Evolutionary conservation across 192 early-diverging fungal genomes (phyloP).

Genomic region (Umbelopsis isabellina): DNA sequence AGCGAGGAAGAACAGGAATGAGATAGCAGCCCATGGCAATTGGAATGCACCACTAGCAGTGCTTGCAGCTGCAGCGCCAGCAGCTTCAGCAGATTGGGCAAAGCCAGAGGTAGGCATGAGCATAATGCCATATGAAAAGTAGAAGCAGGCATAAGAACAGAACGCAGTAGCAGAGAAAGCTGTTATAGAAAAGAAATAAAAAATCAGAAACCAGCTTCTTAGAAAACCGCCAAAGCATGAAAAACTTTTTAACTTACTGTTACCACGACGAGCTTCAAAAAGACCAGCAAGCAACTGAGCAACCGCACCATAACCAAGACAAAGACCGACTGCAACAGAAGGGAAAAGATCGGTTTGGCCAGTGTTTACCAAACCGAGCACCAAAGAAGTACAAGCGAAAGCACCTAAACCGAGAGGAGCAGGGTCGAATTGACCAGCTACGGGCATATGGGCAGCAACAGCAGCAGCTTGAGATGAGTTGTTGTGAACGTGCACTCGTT

Average conservation of each 20-base stretch:
- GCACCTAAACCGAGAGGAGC: slow-evolving; percentile 31
- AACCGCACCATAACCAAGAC: slow-evolving; percentile 25
- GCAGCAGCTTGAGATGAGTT: background rate
- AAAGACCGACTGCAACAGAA: slow-evolving; percentile 31
- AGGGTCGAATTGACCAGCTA: background rate
- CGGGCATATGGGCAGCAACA: background rate
- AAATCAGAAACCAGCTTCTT: background rate
- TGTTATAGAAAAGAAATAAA: background rate
- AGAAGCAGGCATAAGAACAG: slow-evolving; percentile 30
- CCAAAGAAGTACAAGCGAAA: slow-evolving; percentile 30
- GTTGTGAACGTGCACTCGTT: slow-evolving; percentile 1
- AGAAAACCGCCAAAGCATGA: no score
- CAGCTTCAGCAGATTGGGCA: background rate
- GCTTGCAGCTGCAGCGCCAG: slow-evolving; percentile 6
- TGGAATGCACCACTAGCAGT: slow-evolving; percentile 18
- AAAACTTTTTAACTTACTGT: slow-evolving; percentile 3
- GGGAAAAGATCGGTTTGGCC: slow-evolving; percentile 18
- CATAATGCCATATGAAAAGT: slow-evolving; percentile 34
- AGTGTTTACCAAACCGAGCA: slow-evolving; percentile 31
- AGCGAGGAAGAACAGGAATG: slow-evolving; percentile 32
- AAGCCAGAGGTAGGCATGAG: slow-evolving; percentile 28
- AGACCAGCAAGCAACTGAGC: slow-evolving; percentile 30
- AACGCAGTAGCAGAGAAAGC: slow-evolving; percentile 33
- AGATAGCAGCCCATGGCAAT: slow-evolving; percentile 25
- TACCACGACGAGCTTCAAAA: slow-evolving; percentile 25